Evolutionary conservation across 805 yeast genomes (phyloP).

Genomic region (Pichia occidentalis): DNA sequence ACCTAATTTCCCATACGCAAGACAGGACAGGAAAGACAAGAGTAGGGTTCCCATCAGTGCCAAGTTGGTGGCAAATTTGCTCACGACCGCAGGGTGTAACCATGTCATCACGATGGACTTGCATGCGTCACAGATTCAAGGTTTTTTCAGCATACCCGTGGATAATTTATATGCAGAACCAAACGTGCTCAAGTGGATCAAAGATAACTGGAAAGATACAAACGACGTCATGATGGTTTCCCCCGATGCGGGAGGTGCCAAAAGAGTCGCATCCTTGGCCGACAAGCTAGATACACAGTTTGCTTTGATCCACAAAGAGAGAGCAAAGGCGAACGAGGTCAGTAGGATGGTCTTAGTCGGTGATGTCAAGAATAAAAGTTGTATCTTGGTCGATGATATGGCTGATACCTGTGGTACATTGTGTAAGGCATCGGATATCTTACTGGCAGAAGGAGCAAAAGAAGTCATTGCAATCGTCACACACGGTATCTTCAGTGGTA

Average conservation of each 20-base stretch:
- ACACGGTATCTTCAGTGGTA: conserved; percentile 88
- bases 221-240: conserved; percentile 75
- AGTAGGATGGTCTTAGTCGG: conserved; percentile 95
- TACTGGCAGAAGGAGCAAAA: conserved; percentile 73
- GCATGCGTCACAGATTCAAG: conserved; percentile 97
- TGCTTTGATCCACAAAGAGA: conserved; percentile 94
- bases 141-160: conserved; percentile 91
- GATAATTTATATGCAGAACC: conserved; percentile 97
- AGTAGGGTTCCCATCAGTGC: conserved; percentile 96
- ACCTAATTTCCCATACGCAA: conserved; percentile 94
- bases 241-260: conserved; percentile 99
- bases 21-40: conserved; percentile 96
- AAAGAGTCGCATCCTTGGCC: conserved; percentile 91
- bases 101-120: conserved; percentile 96
- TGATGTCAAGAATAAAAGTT: conserved; percentile 76
- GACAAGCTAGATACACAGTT: conserved; percentile 87
- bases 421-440: conserved; percentile 87
- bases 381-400: conserved; percentile 92
- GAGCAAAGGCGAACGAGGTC: conserved; percentile 92
- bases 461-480: conserved; percentile 90
- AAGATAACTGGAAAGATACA: conserved; percentile 44
- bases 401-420: conserved; percentile 98
- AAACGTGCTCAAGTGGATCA: conserved; percentile 73
- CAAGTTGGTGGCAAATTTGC: conserved; percentile 82
- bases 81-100: conserved; percentile 90